Percentiles rank a stretch among this genome's conserved stretches.
These are phyloP conservation scores for Termitomyces sp. DNA, from an alignment of 768 basidiomycete genomes.

Conservation along the genomic window DNA sequence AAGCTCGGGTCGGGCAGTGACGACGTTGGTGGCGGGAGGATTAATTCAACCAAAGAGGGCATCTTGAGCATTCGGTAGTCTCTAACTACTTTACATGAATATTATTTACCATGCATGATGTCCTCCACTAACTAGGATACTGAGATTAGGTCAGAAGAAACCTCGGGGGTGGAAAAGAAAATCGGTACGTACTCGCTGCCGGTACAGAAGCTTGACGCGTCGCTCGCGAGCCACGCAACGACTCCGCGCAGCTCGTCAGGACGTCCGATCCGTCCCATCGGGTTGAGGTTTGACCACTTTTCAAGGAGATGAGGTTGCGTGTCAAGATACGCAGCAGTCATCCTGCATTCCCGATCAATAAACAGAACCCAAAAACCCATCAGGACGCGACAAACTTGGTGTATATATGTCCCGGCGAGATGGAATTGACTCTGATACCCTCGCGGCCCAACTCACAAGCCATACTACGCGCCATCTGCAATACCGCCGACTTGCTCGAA, in stretches of 20 bases:
- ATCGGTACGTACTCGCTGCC: constrained; percentile 66
- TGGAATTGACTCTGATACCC: constrained; percentile 65
- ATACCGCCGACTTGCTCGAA: constrained; percentile 68
- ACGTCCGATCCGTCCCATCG: constrained; percentile 63
- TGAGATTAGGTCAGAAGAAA: constrained; percentile 15
- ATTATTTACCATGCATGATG: constrained; percentile 53
- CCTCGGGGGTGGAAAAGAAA: neutral
- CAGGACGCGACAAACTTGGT: constrained; percentile 39
- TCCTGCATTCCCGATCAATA: constrained; percentile 29
- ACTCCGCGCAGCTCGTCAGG: constrained; percentile 73
- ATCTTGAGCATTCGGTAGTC: constrained; percentile 37
- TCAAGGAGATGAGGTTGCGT: constrained; percentile 52
- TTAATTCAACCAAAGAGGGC: constrained; percentile 43
- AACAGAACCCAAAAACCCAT: neutral
- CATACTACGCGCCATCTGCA: constrained; percentile 81
- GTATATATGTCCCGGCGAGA: constrained; percentile 75
- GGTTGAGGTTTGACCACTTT: constrained; percentile 67
- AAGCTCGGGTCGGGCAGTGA: constrained; percentile 29
- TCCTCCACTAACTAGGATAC: constrained; percentile 57
- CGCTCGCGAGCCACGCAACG: constrained; percentile 64
- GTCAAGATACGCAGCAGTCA: constrained; percentile 73
- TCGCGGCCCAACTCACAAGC: constrained; percentile 69
- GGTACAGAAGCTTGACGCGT: constrained; percentile 74
- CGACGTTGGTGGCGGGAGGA: constrained; percentile 31
- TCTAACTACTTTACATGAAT: neutral